A percentile compares a stretch with the other conserved stretches of the same genome.
Evolutionary conservation across 768 basidiomycete genomes (phyloP).

Genomic region (Auricularia sp.): DNA sequence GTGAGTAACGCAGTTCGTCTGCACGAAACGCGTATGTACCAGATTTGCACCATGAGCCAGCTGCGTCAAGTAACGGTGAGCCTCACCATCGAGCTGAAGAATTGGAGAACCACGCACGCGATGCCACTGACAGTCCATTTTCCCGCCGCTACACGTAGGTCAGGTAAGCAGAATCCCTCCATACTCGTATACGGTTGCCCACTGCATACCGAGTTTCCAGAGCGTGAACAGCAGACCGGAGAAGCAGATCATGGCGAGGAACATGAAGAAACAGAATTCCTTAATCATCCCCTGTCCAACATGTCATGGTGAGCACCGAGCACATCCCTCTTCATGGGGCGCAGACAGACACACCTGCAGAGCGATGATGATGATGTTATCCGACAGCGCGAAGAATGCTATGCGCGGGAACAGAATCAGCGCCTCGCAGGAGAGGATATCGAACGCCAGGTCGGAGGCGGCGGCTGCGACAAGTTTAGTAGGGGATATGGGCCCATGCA

Average conservation of each 20-base stretch:
- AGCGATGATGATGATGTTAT: slow-evolving; percentile 60
- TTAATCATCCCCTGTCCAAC: slow-evolving; percentile 57
- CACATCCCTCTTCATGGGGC: not conserved
- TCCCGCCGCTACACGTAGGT: not conserved
- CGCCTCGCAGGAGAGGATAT: slow-evolving; percentile 73
- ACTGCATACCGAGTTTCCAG: slow-evolving; percentile 18
- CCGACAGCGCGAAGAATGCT: slow-evolving; percentile 70
- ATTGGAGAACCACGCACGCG: not conserved
- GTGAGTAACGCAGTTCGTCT: not conserved
- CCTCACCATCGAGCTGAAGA: no score
- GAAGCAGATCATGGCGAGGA: slow-evolving; percentile 68
- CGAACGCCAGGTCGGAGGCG: slow-evolving; percentile 61
- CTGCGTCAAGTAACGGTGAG: not conserved
- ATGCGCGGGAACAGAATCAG: slow-evolving; percentile 82
- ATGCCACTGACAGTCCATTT: not conserved
- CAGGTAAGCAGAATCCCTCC: no score
- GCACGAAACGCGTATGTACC: not conserved
- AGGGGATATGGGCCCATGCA: not conserved
- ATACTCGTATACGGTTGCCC: no score
- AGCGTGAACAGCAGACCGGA: slow-evolving; percentile 60
- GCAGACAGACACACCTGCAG: slow-evolving; percentile 30
- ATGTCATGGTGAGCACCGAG: not conserved
- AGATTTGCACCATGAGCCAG: not conserved
- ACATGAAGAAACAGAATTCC: slow-evolving; percentile 71
- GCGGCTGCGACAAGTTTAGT: slow-evolving; percentile 19